phyloP scores from a whole-genome alignment of 2,329 filamentous ascomycete genomes.

The Apiospora kogelbergensis region DNA sequence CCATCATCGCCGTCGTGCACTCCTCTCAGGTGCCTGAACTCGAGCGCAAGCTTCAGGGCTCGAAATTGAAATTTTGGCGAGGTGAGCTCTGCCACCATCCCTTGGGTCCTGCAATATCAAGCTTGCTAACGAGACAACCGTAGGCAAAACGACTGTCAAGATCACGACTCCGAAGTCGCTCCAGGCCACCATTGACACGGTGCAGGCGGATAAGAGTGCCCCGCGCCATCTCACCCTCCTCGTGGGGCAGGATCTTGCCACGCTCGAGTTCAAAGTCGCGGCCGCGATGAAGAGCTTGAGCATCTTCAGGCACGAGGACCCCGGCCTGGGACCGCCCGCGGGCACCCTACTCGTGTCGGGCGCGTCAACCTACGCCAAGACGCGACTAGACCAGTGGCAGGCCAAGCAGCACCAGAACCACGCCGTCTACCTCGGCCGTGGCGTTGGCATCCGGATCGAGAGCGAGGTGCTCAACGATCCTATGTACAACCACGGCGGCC shows the following conservation, averaged over 20 bases:
- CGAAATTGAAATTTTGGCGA: constrained; percentile 12
- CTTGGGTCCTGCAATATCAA: neutral
- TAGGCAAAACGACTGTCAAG: constrained; percentile 9
- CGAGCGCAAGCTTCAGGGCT: constrained; percentile 11
- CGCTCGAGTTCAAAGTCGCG: constrained; percentile 11
- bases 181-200: constrained; percentile 10
- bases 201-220: constrained; percentile 7
- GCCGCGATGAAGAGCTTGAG: constrained; percentile 8
- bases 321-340: neutral
- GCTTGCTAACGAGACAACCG: neutral
- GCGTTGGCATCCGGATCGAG: constrained; percentile 13
- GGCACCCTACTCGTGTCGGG: constrained; percentile 9
- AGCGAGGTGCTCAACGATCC: constrained; percentile 1
- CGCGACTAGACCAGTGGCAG: constrained; percentile 11
- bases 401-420: constrained; percentile 13
- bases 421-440: constrained; percentile 13
- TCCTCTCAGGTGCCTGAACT: constrained; percentile 3
- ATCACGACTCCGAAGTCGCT: constrained; percentile 8
- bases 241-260: constrained; percentile 8
- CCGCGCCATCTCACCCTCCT: constrained; percentile 12
- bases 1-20: constrained; percentile 13
- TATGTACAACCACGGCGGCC: neutral
- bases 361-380: constrained; percentile 8
- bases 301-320: constrained; percentile 13
- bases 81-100: neutral